These are phyloP conservation scores for Ascochyta clinopodiicola DNA, from an alignment of 2,329 filamentous ascomycete genomes.

Conservation along the genomic window DNA sequence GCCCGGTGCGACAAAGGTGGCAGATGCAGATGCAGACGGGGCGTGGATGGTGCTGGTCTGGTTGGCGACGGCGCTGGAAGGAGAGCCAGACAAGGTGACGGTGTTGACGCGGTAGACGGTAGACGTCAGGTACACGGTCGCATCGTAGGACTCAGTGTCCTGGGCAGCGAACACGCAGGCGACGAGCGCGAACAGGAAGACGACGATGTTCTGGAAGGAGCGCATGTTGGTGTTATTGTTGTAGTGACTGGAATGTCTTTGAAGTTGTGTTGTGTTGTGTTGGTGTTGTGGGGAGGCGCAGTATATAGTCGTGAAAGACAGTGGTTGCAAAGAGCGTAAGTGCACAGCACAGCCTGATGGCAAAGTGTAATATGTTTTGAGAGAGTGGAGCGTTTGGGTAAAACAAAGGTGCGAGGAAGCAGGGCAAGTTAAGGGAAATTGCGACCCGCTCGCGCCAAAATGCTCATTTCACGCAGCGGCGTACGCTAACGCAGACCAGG, in stretches of 20 bases:
- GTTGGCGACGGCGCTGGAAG: constrained; percentile 35
- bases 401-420: constrained; percentile 18
- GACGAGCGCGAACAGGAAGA: constrained; percentile 45
- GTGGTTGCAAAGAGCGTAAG: constrained; percentile 25
- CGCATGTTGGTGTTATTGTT: constrained; percentile 41
- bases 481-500: constrained; percentile 17
- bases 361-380: constrained; percentile 18
- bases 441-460: constrained; percentile 8
- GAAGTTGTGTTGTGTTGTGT: constrained; percentile 6
- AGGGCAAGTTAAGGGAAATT: constrained; percentile 20
- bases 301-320: constrained; percentile 20
- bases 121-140: constrained; percentile 47
- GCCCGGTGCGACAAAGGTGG: constrained; percentile 20
- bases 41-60: constrained; percentile 42
- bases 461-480: constrained; percentile 13
- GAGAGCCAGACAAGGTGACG: constrained; percentile 42
- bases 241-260: constrained; percentile 7
- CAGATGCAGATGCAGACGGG: not conserved
- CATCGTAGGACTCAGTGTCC: constrained; percentile 34
- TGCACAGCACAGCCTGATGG: constrained; percentile 24
- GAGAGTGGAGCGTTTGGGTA: constrained; percentile 30
- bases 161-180: constrained; percentile 37
- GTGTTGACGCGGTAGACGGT: constrained; percentile 50
- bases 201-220: constrained; percentile 43
- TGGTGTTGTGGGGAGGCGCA: constrained; percentile 13